Conservation (phyloP, 805 yeast genomes). For the Yamadazyma insecticola region DNA sequence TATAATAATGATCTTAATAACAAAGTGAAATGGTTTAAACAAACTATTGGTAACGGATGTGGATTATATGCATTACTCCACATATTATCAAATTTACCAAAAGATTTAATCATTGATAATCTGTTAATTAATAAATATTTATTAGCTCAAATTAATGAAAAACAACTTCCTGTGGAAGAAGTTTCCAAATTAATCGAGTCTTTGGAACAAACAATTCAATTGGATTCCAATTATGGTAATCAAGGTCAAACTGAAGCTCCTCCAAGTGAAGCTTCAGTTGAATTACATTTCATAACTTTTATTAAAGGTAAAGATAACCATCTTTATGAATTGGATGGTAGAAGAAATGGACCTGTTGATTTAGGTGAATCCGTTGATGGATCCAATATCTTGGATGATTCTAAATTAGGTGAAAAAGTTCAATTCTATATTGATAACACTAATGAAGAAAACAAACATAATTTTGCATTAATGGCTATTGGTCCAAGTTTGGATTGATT, state of each 20-base stretch:
- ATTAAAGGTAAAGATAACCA: constrained; percentile 52
- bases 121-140: constrained; percentile 23
- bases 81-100: constrained; percentile 41
- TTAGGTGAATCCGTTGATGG: constrained; percentile 43
- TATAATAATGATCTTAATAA: constrained; percentile 23
- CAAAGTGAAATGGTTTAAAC: constrained; percentile 71
- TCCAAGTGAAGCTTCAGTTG: constrained; percentile 43
- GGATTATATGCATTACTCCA: constrained; percentile 89
- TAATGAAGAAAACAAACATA: constrained; percentile 52
- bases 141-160: constrained; percentile 5
- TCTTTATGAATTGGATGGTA: constrained; percentile 84
- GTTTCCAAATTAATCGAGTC: constrained; percentile 41
- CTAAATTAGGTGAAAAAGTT: constrained; percentile 49
- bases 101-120: constrained; percentile 39
- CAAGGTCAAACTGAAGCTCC: constrained; percentile 72
- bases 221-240: constrained; percentile 41
- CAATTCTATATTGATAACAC: constrained; percentile 63
- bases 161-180: constrained; percentile 20
- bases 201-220: constrained; percentile 36
- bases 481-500: constrained; percentile 50
- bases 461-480: constrained; percentile 75
- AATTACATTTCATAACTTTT: constrained; percentile 76
- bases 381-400: constrained; percentile 50
- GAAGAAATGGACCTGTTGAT: constrained; percentile 71
- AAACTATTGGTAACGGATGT: constrained; percentile 83